Evolutionary conservation across 140 eudicot species (phyloP).

Genomic region (Oenanthe javanica): DNA sequence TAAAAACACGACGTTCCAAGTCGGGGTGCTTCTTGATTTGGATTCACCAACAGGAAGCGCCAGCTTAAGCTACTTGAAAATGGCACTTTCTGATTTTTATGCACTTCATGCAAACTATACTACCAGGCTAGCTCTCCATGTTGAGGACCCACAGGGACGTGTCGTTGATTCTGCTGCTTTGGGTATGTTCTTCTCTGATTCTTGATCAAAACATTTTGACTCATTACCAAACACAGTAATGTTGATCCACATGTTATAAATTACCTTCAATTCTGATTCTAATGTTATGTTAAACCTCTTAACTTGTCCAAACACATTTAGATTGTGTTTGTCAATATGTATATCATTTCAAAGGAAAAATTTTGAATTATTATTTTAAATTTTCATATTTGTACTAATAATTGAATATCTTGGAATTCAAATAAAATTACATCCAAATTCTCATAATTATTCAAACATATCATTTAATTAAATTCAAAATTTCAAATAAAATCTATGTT

Average conservation of each 20-base stretch:
- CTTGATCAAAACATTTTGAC: not conserved
- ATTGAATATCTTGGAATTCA: too few relatives aligned
- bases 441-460: too few relatives aligned
- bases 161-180: slow-evolving; percentile 13
- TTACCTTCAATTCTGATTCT: not conserved
- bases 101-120: slow-evolving; percentile 10
- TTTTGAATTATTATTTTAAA: too few relatives aligned
- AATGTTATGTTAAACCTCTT: not conserved
- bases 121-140: slow-evolving; percentile 32
- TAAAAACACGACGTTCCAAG: not conserved
- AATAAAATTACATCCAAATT: too few relatives aligned
- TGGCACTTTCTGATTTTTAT: slow-evolving; percentile 34
- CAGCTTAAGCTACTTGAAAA: slow-evolving; percentile 22
- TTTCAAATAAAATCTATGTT: too few relatives aligned
- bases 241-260: not conserved
- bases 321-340: too few relatives aligned
- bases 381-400: too few relatives aligned
- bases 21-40: slow-evolving; percentile 37
- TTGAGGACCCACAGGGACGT: slow-evolving; percentile 22
- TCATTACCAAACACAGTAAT: not conserved
- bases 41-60: slow-evolving; percentile 21
- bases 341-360: too few relatives aligned
- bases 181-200: slow-evolving; percentile 1
- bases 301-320: not conserved
- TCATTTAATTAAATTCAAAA: too few relatives aligned